A percentile compares a stretch with the other conserved stretches of the same genome.
phyloP scores from a whole-genome alignment of 306 rosid genomes.

The Pterocarpus santalinus region DNA sequence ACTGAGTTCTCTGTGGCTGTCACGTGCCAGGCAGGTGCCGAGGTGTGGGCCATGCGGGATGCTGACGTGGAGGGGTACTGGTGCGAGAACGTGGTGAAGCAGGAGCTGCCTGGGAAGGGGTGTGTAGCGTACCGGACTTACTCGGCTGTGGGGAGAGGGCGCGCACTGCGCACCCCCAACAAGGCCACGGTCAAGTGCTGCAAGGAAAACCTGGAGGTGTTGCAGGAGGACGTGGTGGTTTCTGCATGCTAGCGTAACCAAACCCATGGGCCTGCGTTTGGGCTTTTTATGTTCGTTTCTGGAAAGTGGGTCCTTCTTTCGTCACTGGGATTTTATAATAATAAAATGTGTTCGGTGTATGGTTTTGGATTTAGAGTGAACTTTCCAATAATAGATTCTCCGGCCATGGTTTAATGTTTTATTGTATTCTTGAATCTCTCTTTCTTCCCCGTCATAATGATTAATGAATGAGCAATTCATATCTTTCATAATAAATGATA shows the following conservation, averaged over 20 bases:
- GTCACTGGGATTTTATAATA: background rate
- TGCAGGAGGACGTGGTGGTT: slow-evolving; percentile 39
- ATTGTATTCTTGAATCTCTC: too few relatives aligned
- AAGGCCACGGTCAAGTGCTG: slow-evolving; percentile 19
- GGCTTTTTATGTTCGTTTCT: background rate
- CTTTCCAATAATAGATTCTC: background rate
- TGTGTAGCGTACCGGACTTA: slow-evolving; percentile 55
- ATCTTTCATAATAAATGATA: background rate
- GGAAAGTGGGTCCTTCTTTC: background rate
- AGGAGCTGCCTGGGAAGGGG: slow-evolving; percentile 58
- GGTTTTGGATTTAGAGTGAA: background rate
- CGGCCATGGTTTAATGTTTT: too few relatives aligned
- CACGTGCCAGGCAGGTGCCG: slow-evolving; percentile 49
- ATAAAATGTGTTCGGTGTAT: background rate
- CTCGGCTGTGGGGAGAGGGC: slow-evolving; percentile 4
- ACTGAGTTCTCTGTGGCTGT: slow-evolving; percentile 55
- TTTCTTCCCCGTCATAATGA: too few relatives aligned
- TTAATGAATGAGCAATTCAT: too few relatives aligned
- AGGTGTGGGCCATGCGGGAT: slow-evolving; percentile 40
- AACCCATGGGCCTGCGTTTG: background rate
- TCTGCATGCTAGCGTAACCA: slow-evolving; percentile 3
- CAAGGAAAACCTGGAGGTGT: background rate
- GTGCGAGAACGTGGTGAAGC: slow-evolving; percentile 55
- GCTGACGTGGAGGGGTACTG: slow-evolving; percentile 62
- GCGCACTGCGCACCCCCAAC: slow-evolving; percentile 16